Evolutionary conservation across 2,329 filamentous ascomycete species (phyloP), one percentile per base, ranked within the genome.

Genomic region (Xylaria arbuscula): DNA sequence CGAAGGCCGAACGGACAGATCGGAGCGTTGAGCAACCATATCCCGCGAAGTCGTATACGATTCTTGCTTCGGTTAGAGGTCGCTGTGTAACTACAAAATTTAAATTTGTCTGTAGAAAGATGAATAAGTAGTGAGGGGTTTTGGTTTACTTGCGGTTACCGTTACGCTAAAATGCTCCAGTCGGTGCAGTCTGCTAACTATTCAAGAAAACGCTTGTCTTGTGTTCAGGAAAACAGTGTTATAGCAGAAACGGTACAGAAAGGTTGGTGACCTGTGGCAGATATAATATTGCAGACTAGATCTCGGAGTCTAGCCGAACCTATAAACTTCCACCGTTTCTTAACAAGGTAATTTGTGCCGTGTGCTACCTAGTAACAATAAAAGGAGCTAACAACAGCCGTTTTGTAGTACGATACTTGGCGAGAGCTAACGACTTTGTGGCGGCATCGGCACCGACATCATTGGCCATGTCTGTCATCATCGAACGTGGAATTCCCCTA

Each of bases 1-100:
- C 55, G 55, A 56, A 13, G n/a, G 19, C 47, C 55, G 48, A 67
- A 34, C 13, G n/a, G 7, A 15, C 38, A 36, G n/a, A 36, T 38
- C n/a, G 1, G n/a, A 22, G 19, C 8, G 2, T 51, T 15, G 10
- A 53, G 34, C 19, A 1, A n/a, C 19, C 15, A 53, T 4, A 34
- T 8, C 4, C n/a, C 28, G n/a, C 6, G 15, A 6, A 54, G 28
- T 36, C 1, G n/a, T 10, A 53, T 24, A 53, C 10, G 28, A 53
- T 15, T 54, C 32, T 36, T 6, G 2, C 17, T 54, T 54, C 50
- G 11, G 11, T n/a, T 54, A 4, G 11, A 5, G 11, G 8, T 32
- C 22, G 19, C 22, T 17, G 13, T 13, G 2, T 54, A 13, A 15
- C 2, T 4, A 53, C 17, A 17, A n/a, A n/a, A 1, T 34, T 6